Base-by-base conservation (phyloP, 1,284 basidiomycete species). In the Ustilago crameri region DNA sequence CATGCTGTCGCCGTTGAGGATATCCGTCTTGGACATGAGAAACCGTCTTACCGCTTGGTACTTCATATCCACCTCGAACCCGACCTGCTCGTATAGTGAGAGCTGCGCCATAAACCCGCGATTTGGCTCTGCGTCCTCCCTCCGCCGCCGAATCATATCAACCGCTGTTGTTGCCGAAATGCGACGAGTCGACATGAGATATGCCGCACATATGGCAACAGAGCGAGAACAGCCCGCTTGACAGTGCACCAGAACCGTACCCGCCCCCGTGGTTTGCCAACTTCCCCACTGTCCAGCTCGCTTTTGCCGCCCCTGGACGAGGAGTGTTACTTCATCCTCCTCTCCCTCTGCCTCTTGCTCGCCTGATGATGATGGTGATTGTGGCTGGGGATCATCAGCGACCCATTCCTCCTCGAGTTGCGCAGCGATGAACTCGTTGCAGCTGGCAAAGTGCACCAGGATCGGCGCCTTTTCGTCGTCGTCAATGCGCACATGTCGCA, bases 211-310 rank as follows among this genome's bases (percentile, higher is more conserved):
- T 20, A 85, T 79, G 44, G 71, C 71, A 5, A 75, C 75, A 20
- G 83, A 83, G 3, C 84, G 71, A 9, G 81, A 81, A 14, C 83
- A 76, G 9, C 84, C 84, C 0, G 84, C 84, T 51, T 84, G 84
- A 46, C 84, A 85, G 51, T 84, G 84, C 2, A 85, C 83, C 15
- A 85, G 75, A 0, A 85, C 81, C 22, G 76, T 78, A 4, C 81
- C 75, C 0, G 63, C 53, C 10, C 74, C 70, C 0, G 48, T 67
- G 1, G 76, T 67, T 41, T 66, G 62, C 78, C 78, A 80, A 9
- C 51, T 57, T 3, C 76, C 78, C 56, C 62, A 72, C 23, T 26
- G 41, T 9, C 71, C 61, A 12, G 60, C 20, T 17, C 65, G 57
- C 38, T 63, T 66, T 32, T 74, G 71, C 50, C 62, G 58, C 1